phyloP scores from a whole-genome alignment of 2,329 filamentous ascomycete genomes.

The Huntiella moniliformis region DNA sequence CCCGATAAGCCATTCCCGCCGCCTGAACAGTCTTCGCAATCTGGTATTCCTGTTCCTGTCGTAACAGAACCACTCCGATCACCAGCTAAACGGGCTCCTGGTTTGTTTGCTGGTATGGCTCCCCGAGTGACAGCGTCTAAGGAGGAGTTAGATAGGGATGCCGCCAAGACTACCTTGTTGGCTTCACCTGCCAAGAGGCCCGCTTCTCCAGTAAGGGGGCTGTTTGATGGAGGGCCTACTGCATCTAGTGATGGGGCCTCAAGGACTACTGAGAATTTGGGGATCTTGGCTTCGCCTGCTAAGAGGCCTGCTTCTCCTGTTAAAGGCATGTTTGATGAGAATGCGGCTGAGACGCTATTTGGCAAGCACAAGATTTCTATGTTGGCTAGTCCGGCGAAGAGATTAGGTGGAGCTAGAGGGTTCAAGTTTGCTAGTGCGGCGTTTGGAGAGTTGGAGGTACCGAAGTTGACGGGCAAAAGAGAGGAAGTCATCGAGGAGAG shows the following conservation, averaged over 20 bases:
- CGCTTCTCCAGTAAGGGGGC: conserved; percentile 24
- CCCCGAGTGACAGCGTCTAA: conserved; percentile 11
- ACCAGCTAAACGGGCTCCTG: background rate
- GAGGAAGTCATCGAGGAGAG: background rate
- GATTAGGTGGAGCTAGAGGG: conserved; percentile 14
- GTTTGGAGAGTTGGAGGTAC: conserved; percentile 8
- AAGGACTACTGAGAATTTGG: too few species aligned
- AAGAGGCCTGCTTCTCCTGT: conserved; percentile 30
- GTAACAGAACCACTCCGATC: background rate
- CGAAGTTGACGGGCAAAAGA: background rate
- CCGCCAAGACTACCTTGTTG: conserved; percentile 24
- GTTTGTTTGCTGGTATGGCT: conserved; percentile 13
- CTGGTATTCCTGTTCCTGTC: too few species aligned
- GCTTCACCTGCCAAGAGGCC: conserved; percentile 34
- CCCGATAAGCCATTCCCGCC: conserved; percentile 12
- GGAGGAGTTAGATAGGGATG: conserved; percentile 4
- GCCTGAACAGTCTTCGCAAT: background rate
- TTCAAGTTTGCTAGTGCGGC: conserved; percentile 7
- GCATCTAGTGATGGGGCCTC: conserved; percentile 17
- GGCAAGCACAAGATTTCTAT: conserved; percentile 26
- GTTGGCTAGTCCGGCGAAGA: conserved; percentile 34
- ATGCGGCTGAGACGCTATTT: too few species aligned
- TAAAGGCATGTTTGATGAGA: conserved; percentile 16
- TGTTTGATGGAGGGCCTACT: conserved; percentile 16
- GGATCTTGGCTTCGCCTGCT: conserved; percentile 30